phyloP scores from a whole-genome alignment of 169 alveolate species.

The Eimeria zaria region DNA sequence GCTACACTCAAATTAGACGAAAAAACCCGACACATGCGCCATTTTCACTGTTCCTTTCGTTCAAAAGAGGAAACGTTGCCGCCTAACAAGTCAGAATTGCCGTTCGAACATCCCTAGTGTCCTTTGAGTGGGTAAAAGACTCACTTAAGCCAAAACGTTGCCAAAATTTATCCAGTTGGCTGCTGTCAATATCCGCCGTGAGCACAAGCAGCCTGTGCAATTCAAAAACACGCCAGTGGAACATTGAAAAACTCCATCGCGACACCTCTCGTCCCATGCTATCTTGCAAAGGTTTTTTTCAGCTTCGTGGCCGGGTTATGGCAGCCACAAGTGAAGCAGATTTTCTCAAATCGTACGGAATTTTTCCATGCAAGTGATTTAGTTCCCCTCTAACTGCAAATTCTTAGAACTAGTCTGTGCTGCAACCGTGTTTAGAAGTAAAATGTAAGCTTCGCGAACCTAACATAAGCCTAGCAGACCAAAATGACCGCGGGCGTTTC shows the following conservation, averaged over 20 bases:
- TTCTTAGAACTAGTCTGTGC: not conserved
- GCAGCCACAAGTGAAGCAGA: not conserved
- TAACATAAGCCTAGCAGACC: not conserved
- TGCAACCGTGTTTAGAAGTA: not conserved
- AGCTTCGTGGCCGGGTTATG: not conserved
- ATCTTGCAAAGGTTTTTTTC: too few relatives aligned
- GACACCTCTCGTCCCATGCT: too few relatives aligned
- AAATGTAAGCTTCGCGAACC: not conserved
- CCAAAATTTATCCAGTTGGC: not conserved
- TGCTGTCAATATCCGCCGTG: not conserved
- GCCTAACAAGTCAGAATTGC: not conserved
- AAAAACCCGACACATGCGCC: not conserved
- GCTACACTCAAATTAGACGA: not conserved
- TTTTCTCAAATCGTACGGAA: not conserved
- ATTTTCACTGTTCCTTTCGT: not conserved
- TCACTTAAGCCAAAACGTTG: not conserved
- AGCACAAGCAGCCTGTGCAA: not conserved
- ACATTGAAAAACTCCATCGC: too few relatives aligned
- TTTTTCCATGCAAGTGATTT: not conserved
- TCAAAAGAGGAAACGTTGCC: not conserved
- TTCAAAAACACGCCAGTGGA: not conserved
- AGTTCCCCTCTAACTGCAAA: not conserved
- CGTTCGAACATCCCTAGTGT: not conserved
- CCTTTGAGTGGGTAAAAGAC: not conserved
- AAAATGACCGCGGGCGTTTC: not conserved